These are phyloP conservation scores for Silene vulgaris DNA, from an alignment of 179 eudicot genomes.

Conservation along the genomic window DNA sequence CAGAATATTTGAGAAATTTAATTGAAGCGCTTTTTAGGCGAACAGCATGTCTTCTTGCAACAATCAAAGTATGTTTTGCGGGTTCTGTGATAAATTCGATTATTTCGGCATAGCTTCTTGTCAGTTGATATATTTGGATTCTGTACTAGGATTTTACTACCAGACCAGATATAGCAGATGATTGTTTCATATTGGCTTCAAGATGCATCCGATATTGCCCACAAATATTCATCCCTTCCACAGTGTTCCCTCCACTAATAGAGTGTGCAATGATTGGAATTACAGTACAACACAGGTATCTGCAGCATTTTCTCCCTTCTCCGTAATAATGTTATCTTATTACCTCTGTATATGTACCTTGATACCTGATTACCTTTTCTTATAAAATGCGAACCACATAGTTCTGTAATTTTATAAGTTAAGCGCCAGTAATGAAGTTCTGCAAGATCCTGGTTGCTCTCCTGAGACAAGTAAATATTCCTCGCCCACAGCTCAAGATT, in stretches of 20 bases:
- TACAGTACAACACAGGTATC: constrained; percentile 93
- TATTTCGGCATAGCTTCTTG: not conserved
- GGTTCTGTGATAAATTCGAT: not conserved
- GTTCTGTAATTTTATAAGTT: not conserved
- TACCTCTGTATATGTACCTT: constrained; percentile 6
- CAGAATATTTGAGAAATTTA: constrained; percentile 65
- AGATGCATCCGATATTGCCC: constrained; percentile 98
- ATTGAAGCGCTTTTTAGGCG: constrained; percentile 85
- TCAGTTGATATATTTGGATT: constrained; percentile 18
- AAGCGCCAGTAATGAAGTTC: not conserved
- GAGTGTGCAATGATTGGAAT: constrained; percentile 87
- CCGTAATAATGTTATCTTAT: constrained; percentile 20
- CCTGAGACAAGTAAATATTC: not conserved
- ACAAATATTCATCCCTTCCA: constrained; percentile 72
- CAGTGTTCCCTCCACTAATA: constrained; percentile 62
- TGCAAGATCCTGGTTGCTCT: not conserved
- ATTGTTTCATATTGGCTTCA: constrained; percentile 90
- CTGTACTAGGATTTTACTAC: constrained; percentile 70
- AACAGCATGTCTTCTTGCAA: constrained; percentile 70
- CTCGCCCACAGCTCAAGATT: not conserved
- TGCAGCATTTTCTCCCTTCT: not conserved
- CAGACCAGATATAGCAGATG: constrained; percentile 95
- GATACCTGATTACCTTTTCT: not conserved
- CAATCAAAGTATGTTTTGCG: constrained; percentile 48
- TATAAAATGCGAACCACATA: not conserved